Evolutionary conservation across 805 yeast genomes (phyloP).

Genomic region (Metschnikowia anglica): DNA sequence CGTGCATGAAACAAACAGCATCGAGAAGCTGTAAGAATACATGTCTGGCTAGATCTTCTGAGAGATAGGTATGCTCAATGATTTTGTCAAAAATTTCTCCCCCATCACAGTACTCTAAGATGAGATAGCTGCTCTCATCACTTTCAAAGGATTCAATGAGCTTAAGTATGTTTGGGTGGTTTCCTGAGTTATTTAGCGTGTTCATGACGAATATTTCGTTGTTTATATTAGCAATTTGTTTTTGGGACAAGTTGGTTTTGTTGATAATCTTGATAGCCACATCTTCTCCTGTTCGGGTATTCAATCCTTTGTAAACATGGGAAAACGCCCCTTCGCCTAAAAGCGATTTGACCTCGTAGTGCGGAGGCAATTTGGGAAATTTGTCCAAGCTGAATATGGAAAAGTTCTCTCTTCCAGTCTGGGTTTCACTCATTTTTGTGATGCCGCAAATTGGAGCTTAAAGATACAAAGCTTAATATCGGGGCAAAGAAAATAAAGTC

Average conservation of each 20-base stretch:
- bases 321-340: conserved; percentile 87
- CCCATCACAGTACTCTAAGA: conserved; percentile 72
- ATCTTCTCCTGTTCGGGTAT: conserved; percentile 33
- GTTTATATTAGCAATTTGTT: conserved; percentile 65
- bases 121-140: conserved; percentile 58
- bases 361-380: conserved; percentile 38
- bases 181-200: conserved; percentile 41
- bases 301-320: conserved; percentile 62
- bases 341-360: conserved; percentile 46
- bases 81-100: conserved; percentile 75
- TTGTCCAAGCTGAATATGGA: conserved; percentile 15
- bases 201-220: conserved; percentile 80
- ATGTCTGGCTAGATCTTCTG: conserved; percentile 64
- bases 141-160: conserved; percentile 68
- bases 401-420: neutral
- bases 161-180: conserved; percentile 62
- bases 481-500: no score
- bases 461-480: neutral
- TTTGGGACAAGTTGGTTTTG: conserved; percentile 62
- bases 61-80: conserved; percentile 63
- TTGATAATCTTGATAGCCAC: conserved; percentile 64
- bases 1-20: conserved; percentile 69
- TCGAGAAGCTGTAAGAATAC: conserved; percentile 61
- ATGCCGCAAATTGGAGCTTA: neutral
- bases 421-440: neutral